Percentiles rank a stretch among this genome's conserved stretches.
Conservation (phyloP, 1,139 yeast genomes). For the Diutina pseudorugosa region DNA sequence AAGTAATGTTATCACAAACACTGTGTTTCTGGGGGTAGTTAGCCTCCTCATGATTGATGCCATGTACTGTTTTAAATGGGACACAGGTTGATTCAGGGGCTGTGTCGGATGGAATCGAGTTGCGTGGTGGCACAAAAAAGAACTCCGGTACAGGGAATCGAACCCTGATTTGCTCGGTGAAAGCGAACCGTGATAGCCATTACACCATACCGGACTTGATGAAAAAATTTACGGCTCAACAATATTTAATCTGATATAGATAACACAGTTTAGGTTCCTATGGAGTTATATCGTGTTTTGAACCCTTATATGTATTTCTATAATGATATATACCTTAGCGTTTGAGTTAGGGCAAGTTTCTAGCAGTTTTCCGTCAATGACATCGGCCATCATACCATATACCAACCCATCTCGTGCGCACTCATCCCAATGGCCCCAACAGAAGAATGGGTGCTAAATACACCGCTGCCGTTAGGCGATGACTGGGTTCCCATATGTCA, state of each 20-base stretch:
- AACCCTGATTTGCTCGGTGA: conserved; percentile 78
- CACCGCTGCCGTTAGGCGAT: neutral
- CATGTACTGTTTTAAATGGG: no score
- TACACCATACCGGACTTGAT: conserved; percentile 55
- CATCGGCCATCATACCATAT: neutral
- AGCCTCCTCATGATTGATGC: neutral
- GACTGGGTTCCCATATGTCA: conserved; percentile 1
- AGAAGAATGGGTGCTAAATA: neutral
- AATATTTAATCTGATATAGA: no score
- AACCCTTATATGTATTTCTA: no score
- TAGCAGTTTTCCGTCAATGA: no score
- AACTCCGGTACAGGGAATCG: conserved; percentile 72
- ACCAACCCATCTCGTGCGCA: neutral
- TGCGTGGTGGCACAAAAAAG: conserved; percentile 12
- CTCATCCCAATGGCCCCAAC: neutral
- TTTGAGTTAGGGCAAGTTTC: no score
- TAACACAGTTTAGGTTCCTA: no score
- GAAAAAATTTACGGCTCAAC: no score
- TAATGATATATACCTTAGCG: no score
- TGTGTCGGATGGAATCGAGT: neutral
- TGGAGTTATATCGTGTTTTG: no score
- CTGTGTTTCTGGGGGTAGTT: neutral
- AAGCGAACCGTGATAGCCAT: conserved; percentile 79
- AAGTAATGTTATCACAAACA: neutral
- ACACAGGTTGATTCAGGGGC: neutral